phyloP scores from a whole-genome alignment of 768 basidiomycete genomes.

The Phylloporus sp. region DNA sequence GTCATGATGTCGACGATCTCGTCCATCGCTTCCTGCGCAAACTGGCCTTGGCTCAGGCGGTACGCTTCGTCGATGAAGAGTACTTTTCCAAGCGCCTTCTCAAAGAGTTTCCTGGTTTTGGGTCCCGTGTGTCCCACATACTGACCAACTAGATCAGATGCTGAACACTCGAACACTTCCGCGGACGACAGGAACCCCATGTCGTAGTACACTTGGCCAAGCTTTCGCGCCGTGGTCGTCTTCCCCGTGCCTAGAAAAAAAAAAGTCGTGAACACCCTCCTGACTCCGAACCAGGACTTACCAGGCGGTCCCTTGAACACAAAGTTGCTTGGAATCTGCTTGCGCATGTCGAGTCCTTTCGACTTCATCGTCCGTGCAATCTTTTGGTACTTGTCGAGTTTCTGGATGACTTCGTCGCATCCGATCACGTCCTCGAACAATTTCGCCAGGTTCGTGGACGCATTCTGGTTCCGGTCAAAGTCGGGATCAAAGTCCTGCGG shows the following conservation, averaged over 20 bases:
- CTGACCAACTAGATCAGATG: constrained; percentile 63
- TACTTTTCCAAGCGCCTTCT: constrained; percentile 62
- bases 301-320: constrained; percentile 72
- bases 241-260: constrained; percentile 52
- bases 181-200: constrained; percentile 50
- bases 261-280: background rate
- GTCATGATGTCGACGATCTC: constrained; percentile 64
- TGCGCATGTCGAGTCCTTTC: constrained; percentile 39
- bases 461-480: constrained; percentile 45
- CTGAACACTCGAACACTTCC: constrained; percentile 65
- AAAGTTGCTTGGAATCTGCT: constrained; percentile 58
- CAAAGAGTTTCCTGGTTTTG: constrained; percentile 54
- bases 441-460: constrained; percentile 46
- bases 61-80: constrained; percentile 74
- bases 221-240: constrained; percentile 56
- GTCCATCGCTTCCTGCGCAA: constrained; percentile 68
- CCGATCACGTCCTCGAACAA: constrained; percentile 64
- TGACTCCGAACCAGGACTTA: constrained; percentile 20
- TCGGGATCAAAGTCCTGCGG: constrained; percentile 59
- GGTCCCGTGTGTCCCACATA: constrained; percentile 72
- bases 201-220: constrained; percentile 58
- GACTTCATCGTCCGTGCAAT: constrained; percentile 41
- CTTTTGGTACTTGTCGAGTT: constrained; percentile 48
- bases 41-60: constrained; percentile 53
- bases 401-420: constrained; percentile 47